Percentiles rank a stretch among this genome's conserved stretches.
These are phyloP conservation scores for Claviceps pazoutovae DNA, from an alignment of 2,329 filamentous ascomycete genomes.

Conservation along the genomic window DNA sequence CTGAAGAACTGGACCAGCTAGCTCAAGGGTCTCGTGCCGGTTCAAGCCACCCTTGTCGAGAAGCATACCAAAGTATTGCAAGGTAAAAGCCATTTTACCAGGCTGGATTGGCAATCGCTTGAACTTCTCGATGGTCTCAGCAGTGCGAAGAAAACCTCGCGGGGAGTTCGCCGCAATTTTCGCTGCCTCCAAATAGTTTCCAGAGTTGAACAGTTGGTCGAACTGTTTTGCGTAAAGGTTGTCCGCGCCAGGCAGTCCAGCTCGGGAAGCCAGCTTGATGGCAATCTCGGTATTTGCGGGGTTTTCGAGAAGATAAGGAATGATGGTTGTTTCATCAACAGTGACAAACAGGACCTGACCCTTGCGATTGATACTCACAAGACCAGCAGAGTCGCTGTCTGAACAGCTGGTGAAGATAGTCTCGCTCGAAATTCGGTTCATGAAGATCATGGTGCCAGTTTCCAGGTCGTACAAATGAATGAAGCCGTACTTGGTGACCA, in stretches of 20 bases:
- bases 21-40: slow-evolving; percentile 82
- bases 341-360: slow-evolving; percentile 91
- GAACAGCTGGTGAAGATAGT: slow-evolving; percentile 92
- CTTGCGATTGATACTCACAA: slow-evolving; percentile 93
- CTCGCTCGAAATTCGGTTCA: slow-evolving; percentile 99
- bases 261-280: slow-evolving; percentile 90
- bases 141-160: slow-evolving; percentile 83
- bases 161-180: slow-evolving; percentile 96
- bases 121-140: slow-evolving; percentile 91
- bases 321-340: slow-evolving; percentile 80
- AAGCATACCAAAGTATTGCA: slow-evolving; percentile 96
- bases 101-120: slow-evolving; percentile 71
- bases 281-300: slow-evolving; percentile 87
- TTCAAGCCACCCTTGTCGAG: slow-evolving; percentile 91
- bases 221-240: slow-evolving; percentile 88
- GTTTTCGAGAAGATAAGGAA: slow-evolving; percentile 92
- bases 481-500: slow-evolving; percentile 98
- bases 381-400: slow-evolving; percentile 72
- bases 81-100: slow-evolving; percentile 81
- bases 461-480: slow-evolving; percentile 98
- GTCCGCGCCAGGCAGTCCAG: slow-evolving; percentile 85
- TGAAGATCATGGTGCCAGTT: slow-evolving; percentile 90
- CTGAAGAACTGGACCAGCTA: slow-evolving; percentile 80
- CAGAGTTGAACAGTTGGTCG: slow-evolving; percentile 67
- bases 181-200: slow-evolving; percentile 76